These are phyloP conservation scores for Diaporthe amygdali DNA, from an alignment of 2,329 filamentous ascomycete species.

Conservation along the genomic window DNA sequence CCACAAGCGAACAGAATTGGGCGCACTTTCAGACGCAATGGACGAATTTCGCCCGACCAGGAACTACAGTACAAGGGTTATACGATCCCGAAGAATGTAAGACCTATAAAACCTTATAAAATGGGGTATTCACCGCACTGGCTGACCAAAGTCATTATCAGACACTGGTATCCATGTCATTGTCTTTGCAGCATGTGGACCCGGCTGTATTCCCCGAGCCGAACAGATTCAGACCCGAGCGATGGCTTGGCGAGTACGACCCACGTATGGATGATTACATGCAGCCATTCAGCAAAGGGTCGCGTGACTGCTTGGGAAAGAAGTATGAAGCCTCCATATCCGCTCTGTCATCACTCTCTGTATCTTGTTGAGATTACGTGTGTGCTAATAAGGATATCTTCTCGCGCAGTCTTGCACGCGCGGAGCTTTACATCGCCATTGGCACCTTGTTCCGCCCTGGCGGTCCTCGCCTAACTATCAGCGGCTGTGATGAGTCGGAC, in stretches of 20 bases:
- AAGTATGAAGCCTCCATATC: not conserved
- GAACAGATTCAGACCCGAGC: not conserved
- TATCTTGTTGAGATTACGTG: too few relatives aligned
- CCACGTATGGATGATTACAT: not conserved
- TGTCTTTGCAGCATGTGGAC: slow-evolving; percentile 1
- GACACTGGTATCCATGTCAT: slow-evolving; percentile 12
- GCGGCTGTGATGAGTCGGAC: too few relatives aligned
- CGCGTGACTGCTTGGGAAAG: slow-evolving; percentile 12
- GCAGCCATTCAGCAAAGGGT: slow-evolving; percentile 14
- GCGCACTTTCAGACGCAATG: too few relatives aligned
- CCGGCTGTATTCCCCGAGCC: slow-evolving; percentile 11
- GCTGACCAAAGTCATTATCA: not conserved
- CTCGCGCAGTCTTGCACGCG: too few relatives aligned
- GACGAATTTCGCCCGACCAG: not conserved
- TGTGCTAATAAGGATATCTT: too few relatives aligned
- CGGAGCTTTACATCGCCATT: too few relatives aligned
- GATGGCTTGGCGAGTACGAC: slow-evolving; percentile 14
- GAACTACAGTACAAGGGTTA: not conserved
- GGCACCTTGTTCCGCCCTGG: too few relatives aligned
- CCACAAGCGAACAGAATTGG: too few relatives aligned
- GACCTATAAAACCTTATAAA: too few relatives aligned
- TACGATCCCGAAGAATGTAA: not conserved
- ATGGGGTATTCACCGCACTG: too few relatives aligned
- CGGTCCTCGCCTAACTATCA: too few relatives aligned
- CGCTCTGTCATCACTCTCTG: too few relatives aligned